phyloP scores from a whole-genome alignment of 441 rosid species.

The Adansonia grandidieri region DNA sequence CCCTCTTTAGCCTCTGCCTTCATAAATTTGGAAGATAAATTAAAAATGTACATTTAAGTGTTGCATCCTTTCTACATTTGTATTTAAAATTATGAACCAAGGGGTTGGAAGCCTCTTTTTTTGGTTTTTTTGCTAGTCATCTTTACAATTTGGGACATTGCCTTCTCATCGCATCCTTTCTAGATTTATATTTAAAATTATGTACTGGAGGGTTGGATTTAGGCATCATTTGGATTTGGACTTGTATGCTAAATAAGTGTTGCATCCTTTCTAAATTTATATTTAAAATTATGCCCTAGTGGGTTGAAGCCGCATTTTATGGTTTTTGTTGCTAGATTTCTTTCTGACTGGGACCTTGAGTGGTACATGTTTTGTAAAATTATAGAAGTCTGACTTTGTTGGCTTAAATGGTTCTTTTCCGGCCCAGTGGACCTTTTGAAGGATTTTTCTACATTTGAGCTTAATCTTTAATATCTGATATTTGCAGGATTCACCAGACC shows the following conservation, averaged over 20 bases:
- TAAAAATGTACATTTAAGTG: neutral
- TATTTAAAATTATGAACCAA: neutral
- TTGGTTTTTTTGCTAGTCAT: neutral
- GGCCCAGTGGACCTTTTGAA: slow-evolving; percentile 18
- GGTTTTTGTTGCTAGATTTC: slow-evolving; percentile 8
- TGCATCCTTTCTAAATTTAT: slow-evolving; percentile 11
- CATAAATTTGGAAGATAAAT: neutral
- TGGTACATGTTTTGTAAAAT: slow-evolving; percentile 1
- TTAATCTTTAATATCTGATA: slow-evolving; percentile 27
- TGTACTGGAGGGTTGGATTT: neutral
- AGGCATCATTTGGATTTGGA: neutral
- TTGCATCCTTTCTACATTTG: slow-evolving; percentile 6
- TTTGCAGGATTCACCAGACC: slow-evolving; percentile 91
- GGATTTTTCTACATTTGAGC: slow-evolving; percentile 26
- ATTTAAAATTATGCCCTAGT: neutral
- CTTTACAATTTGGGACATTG: neutral
- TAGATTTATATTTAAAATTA: neutral
- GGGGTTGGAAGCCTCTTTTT: slow-evolving; percentile 6
- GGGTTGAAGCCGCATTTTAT: slow-evolving; percentile 15
- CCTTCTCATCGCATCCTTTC: slow-evolving; percentile 2
- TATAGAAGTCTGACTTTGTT: neutral
- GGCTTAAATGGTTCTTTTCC: slow-evolving; percentile 28
- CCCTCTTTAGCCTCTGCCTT: neutral
- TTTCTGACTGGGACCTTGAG: slow-evolving; percentile 5
- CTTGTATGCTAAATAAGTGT: neutral